phyloP scores from a whole-genome alignment of 2,329 filamentous ascomycete species.

The Sporothrix curviconia region DNA sequence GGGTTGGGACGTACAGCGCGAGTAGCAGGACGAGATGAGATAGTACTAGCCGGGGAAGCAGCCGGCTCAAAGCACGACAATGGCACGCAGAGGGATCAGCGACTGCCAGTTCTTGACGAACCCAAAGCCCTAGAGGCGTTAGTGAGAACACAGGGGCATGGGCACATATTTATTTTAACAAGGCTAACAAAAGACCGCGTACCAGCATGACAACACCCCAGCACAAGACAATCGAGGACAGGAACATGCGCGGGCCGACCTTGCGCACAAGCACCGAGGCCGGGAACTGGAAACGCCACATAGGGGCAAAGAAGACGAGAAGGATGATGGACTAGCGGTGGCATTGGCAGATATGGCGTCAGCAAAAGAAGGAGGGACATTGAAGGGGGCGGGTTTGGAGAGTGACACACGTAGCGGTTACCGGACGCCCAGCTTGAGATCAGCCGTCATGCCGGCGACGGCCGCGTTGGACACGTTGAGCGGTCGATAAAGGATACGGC shows the following conservation, averaged over 20 bases:
- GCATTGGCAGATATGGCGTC: no score
- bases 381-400: not conserved
- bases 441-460: not conserved
- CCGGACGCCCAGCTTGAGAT: not conserved
- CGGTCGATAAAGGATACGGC: not conserved
- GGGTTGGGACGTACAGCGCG: not conserved
- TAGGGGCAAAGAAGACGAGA: not conserved
- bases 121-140: not conserved
- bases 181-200: no score
- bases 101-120: not conserved
- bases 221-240: not conserved
- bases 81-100: not conserved
- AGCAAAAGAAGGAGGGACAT: no score
- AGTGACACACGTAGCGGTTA: not conserved
- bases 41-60: constrained; percentile 1
- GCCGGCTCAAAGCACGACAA: not conserved
- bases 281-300: not conserved
- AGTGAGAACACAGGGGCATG: not conserved
- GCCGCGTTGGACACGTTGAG: not conserved
- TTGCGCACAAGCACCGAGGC: not conserved
- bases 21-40: not conserved
- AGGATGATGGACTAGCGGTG: not conserved
- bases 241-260: not conserved
- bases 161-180: no score
- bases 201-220: not conserved